Percentiles rank a stretch among this genome's conserved stretches.
phyloP scores from a whole-genome alignment of 441 rosid species.

The Bruguiera hainesii region DNA sequence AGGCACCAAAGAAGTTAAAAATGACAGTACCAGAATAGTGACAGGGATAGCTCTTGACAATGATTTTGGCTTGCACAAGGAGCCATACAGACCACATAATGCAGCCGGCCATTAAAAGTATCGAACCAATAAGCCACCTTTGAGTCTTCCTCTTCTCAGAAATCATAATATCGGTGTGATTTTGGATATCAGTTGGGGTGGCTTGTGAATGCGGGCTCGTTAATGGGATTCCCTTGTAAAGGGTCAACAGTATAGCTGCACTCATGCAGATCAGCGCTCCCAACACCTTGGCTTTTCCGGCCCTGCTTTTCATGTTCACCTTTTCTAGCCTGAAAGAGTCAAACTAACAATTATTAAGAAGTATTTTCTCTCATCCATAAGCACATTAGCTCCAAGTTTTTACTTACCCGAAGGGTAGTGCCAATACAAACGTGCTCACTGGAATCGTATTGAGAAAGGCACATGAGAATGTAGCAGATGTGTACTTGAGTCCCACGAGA shows the following conservation, averaged over 20 bases:
- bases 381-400: neutral
- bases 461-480: constrained; percentile 57
- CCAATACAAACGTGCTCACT: constrained; percentile 55
- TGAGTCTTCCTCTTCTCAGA: constrained; percentile 20
- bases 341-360: neutral
- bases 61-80: constrained; percentile 40
- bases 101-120: constrained; percentile 40
- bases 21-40: constrained; percentile 58
- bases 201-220: constrained; percentile 19
- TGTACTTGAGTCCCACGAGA: constrained; percentile 61
- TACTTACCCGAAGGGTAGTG: constrained; percentile 51
- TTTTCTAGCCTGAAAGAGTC: constrained; percentile 42
- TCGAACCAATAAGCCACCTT: constrained; percentile 47
- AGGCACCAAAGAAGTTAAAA: constrained; percentile 50
- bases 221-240: constrained; percentile 52
- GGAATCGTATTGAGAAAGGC: constrained; percentile 68
- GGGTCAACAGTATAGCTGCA: constrained; percentile 44
- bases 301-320: constrained; percentile 32
- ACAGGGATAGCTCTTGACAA: constrained; percentile 48
- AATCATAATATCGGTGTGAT: constrained; percentile 7
- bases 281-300: constrained; percentile 48
- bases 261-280: constrained; percentile 52
- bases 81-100: constrained; percentile 65
- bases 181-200: neutral
- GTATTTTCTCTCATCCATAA: neutral